Evolutionary conservation across 176 grass and related monocot species (phyloP).

Genomic region (Aechmea fasciata): DNA sequence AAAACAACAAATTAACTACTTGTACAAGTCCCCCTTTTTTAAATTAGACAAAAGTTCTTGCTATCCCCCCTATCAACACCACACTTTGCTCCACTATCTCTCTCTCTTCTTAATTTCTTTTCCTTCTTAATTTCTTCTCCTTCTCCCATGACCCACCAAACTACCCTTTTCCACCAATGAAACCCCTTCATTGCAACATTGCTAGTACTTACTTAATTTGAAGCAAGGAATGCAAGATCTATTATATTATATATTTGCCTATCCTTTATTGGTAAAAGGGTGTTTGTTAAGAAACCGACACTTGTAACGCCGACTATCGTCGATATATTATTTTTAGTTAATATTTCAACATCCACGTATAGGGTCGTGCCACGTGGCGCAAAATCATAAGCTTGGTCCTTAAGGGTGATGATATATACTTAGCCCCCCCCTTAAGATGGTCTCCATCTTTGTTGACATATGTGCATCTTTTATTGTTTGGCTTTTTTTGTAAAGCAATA

Average conservation of each 20-base stretch:
- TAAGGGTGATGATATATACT: background rate
- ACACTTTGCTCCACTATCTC: background rate
- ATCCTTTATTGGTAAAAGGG: background rate
- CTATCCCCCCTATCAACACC: background rate
- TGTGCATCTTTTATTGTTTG: background rate
- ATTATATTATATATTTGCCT: background rate
- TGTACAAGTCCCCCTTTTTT: background rate
- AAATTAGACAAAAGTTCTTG: no score
- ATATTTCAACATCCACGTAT: background rate
- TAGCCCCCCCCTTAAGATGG: background rate
- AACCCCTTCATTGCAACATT: background rate
- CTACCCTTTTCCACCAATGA: background rate
- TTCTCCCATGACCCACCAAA: background rate
- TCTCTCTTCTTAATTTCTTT: background rate
- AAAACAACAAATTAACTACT: background rate
- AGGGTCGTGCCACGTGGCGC: background rate
- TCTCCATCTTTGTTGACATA: background rate
- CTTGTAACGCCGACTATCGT: background rate
- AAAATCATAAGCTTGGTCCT: background rate
- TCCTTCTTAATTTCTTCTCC: background rate
- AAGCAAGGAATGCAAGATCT: background rate
- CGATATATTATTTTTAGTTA: background rate
- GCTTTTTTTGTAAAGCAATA: no score
- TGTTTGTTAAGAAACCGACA: background rate
- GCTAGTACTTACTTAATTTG: background rate